Conservation (phyloP, 177 flowering plant species). For the Vitis hybrid region DNA sequence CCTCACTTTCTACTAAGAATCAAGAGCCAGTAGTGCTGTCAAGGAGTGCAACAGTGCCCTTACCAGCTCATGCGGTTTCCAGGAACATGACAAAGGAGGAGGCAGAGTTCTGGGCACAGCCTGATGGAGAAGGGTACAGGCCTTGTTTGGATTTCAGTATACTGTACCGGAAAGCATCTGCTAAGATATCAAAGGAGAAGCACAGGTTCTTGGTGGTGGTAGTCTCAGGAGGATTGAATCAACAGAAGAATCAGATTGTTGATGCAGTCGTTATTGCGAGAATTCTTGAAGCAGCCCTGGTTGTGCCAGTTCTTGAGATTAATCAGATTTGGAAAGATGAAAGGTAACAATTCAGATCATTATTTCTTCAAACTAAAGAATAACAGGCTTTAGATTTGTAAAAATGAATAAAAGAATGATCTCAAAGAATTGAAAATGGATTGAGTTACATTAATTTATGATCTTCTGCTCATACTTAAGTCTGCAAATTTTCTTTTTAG, state of each 20-base stretch:
- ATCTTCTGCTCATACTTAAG: not conserved
- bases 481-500: no score
- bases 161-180: conserved; percentile 48
- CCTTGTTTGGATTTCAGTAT: conserved; percentile 63
- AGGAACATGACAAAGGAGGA: conserved; percentile 41
- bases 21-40: conserved; percentile 21
- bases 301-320: conserved; percentile 66
- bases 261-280: conserved; percentile 84
- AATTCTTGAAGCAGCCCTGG: conserved; percentile 70
- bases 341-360: conserved; percentile 35
- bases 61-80: conserved; percentile 34
- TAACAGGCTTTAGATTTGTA: not conserved
- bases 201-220: conserved; percentile 65
- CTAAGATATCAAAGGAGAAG: conserved; percentile 43
- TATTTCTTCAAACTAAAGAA: no score
- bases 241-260: conserved; percentile 75
- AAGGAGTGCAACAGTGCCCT: conserved; percentile 35
- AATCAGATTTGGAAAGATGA: conserved; percentile 64
- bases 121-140: conserved; percentile 45
- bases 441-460: not conserved
- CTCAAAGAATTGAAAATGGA: not conserved
- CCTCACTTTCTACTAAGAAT: conserved; percentile 20
- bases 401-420: not conserved
- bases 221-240: conserved; percentile 72
- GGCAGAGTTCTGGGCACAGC: conserved; percentile 71